Percentiles rank a stretch among this genome's conserved stretches.
These are phyloP conservation scores for Colletotrichum sp. DNA, from an alignment of 2,329 filamentous ascomycete genomes.

Conservation along the genomic window DNA sequence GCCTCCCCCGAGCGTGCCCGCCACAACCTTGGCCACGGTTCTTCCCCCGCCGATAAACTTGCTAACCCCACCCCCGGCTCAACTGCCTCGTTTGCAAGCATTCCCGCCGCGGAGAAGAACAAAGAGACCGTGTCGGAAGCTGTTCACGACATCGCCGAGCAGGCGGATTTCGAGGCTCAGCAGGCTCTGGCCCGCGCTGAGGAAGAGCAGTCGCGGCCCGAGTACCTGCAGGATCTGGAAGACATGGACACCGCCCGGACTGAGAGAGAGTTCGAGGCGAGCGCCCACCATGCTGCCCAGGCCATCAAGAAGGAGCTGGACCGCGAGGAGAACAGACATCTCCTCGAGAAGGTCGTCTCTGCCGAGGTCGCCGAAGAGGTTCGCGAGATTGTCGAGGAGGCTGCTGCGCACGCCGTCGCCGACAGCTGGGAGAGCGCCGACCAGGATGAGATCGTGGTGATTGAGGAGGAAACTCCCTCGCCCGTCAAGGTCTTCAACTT, in stretches of 20 bases:
- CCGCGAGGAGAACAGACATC: constrained; percentile 55
- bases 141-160: constrained; percentile 66
- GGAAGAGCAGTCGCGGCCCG: constrained; percentile 66
- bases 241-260: constrained; percentile 56
- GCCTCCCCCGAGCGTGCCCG: constrained; percentile 50
- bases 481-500: constrained; percentile 90
- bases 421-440: constrained; percentile 93
- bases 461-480: constrained; percentile 69
- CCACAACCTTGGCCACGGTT: constrained; percentile 37
- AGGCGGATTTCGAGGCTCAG: constrained; percentile 60
- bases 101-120: constrained; percentile 31
- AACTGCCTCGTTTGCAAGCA: constrained; percentile 16
- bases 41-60: constrained; percentile 26
- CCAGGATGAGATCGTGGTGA: constrained; percentile 67
- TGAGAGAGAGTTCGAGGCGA: constrained; percentile 58
- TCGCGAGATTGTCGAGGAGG: constrained; percentile 57
- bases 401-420: constrained; percentile 65
- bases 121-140: constrained; percentile 76
- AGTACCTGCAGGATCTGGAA: constrained; percentile 55
- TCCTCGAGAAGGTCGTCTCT: constrained; percentile 57
- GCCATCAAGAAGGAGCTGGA: constrained; percentile 60
- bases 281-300: constrained; percentile 49
- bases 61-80: constrained; percentile 23
- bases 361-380: constrained; percentile 57
- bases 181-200: constrained; percentile 66